phyloP scores from a whole-genome alignment of 108 stramenopile genomes.

The Cyclotella choctawhatcheeana region DNA sequence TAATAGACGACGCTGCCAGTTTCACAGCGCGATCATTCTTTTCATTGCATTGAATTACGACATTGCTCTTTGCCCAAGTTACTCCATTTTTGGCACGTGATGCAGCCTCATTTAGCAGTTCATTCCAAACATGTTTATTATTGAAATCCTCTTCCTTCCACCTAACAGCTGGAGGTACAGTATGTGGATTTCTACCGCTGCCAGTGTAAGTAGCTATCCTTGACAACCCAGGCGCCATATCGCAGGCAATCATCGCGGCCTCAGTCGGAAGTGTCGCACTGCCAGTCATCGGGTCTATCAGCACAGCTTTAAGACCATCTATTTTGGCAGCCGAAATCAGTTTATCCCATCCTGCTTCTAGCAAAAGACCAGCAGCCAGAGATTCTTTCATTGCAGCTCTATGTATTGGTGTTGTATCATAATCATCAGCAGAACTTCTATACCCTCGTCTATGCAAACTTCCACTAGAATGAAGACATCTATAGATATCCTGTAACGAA shows the following conservation, averaged over 20 bases:
- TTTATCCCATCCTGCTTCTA: conserved; percentile 71
- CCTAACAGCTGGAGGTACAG: conserved; percentile 65
- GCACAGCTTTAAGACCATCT: conserved; percentile 31
- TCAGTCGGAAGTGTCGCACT: conserved; percentile 77
- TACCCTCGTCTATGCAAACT: conserved; percentile 76
- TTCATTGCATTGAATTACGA: conserved; percentile 55
- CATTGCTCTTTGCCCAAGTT: conserved; percentile 51
- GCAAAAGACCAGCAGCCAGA: conserved; percentile 76
- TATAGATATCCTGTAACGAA: conserved; percentile 77
- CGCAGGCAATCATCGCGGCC: conserved; percentile 77
- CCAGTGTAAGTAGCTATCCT: conserved; percentile 56
- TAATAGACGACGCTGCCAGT: conserved; percentile 41
- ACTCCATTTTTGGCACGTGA: conserved; percentile 59
- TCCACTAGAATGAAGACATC: conserved; percentile 71
- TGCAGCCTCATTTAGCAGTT: conserved; percentile 68
- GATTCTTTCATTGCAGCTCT: conserved; percentile 88
- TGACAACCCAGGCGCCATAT: conserved; percentile 79
- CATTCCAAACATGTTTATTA: conserved; percentile 57
- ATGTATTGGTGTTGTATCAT: conserved; percentile 54
- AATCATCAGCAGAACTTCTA: conserved; percentile 28
- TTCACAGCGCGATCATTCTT: conserved; percentile 46
- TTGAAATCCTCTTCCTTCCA: conserved; percentile 76
- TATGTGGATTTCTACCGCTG: conserved; percentile 44
- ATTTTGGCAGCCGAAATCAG: conserved; percentile 45
- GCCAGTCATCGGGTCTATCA: conserved; percentile 88